Base-by-base conservation (phyloP, 495 filamentous ascomycete genomes). In the Podospora pseudoanserina region DNA sequence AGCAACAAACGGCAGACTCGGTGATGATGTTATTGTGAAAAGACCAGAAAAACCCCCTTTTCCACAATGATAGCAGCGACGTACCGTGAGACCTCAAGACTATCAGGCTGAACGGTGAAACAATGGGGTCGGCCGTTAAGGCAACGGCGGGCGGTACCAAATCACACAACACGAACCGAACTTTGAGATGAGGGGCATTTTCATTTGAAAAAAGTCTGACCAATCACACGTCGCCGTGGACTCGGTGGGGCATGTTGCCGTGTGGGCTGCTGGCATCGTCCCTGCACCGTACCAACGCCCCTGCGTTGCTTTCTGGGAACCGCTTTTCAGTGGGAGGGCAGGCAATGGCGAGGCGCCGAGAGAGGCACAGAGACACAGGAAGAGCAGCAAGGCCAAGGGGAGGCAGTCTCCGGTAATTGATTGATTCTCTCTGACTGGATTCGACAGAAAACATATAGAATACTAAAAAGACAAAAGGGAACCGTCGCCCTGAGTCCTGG, bases 401-500 rank as follows among this genome's bases (percentile, higher is more conserved):
- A 5, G 30, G 27, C 27, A 30, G 30, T 63, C 18, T 5, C 13
- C 23, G 15, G 15, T 20, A 6, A 26, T 11, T 30, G 49, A 34
- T 5, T 44, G 28, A 23, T 39, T 32, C 4, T 32, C 7, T 32
- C 30, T 20, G 30, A 63, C 20, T 56, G 20, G 28, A 65, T 56
- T 63, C 13, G 60, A 27, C 0, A 20, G 16, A 34, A 62, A 62
- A 30, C 13, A 27, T 11, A 13, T 26, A 28, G 16, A 61, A 7
- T 23, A 2, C 1, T 23, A 23, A 61, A 20, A 63, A 63, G 32
- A 63, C 61, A 63, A 68, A 68, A 68, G 64, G 62, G 62, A 65
- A 68, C 67, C 56, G 55, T 16, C 19, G 56, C 62, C 55, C 54
- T 30, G 56, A 34, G 34, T 44, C 56, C 67, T 15, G 3, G 30